phyloP scores from a whole-genome alignment of 2,329 filamentous ascomycete genomes.

The Diplocarpon mali region DNA sequence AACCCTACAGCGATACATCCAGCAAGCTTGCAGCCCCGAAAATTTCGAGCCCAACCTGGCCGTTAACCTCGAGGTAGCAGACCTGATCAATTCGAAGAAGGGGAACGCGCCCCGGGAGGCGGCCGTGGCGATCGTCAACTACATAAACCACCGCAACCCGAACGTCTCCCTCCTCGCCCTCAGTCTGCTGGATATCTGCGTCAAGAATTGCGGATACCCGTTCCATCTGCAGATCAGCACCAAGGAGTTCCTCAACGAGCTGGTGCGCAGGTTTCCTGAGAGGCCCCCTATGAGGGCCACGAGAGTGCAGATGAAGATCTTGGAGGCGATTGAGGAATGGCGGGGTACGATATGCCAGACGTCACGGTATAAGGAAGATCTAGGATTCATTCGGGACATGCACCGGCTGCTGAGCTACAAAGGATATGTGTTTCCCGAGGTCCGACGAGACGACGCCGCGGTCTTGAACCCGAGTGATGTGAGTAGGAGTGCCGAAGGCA shows the following conservation, averaged over 20 bases:
- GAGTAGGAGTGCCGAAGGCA: conserved; percentile 32
- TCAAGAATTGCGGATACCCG: conserved; percentile 98
- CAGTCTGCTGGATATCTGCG: conserved; percentile 91
- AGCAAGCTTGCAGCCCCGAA: conserved; percentile 90
- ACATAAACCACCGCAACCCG: conserved; percentile 93
- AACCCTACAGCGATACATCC: conserved; percentile 88
- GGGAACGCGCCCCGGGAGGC: conserved; percentile 91
- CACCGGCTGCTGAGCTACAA: conserved; percentile 92
- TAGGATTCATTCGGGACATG: conserved; percentile 97
- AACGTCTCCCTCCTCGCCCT: conserved; percentile 88
- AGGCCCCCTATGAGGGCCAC: conserved; percentile 77
- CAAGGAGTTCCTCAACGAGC: conserved; percentile 97
- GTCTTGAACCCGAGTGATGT: conserved; percentile 95
- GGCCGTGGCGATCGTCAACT: conserved; percentile 82
- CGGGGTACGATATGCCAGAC: conserved; percentile 96
- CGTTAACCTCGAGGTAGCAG: conserved; percentile 89
- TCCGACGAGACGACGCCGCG: conserved; percentile 86
- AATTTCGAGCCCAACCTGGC: conserved; percentile 98
- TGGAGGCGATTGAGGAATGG: conserved; percentile 98
- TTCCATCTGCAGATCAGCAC: conserved; percentile 98
- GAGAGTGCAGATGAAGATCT: conserved; percentile 80
- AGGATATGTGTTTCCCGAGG: conserved; percentile 89
- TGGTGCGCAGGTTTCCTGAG: conserved; percentile 92
- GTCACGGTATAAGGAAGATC: conserved; percentile 90
- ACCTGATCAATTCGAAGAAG: conserved; percentile 96